phyloP scores from a whole-genome alignment of 2,329 filamentous ascomycete genomes.

The Fusarium xylarioides region DNA sequence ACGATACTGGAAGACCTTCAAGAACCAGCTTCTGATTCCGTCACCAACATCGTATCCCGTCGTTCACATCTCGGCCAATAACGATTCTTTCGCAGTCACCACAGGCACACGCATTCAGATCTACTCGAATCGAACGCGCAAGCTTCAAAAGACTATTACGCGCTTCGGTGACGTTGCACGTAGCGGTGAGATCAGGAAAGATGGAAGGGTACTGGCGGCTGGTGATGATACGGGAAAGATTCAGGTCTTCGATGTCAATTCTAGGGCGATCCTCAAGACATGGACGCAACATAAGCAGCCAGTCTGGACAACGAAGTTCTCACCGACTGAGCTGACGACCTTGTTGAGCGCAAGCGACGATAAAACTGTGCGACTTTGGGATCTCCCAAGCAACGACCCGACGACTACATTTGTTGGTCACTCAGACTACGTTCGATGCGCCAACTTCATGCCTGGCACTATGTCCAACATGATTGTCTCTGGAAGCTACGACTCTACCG shows the following conservation, averaged over 20 bases:
- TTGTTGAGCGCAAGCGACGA: slow-evolving; percentile 93
- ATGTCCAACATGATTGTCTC: slow-evolving; percentile 82
- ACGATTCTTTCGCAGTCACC: slow-evolving; percentile 90
- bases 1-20: slow-evolving; percentile 95
- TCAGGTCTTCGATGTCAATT: slow-evolving; percentile 92
- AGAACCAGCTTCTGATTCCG: slow-evolving; percentile 87
- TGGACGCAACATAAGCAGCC: slow-evolving; percentile 96
- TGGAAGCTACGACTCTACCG: slow-evolving; percentile 94
- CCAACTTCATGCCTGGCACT: slow-evolving; percentile 81
- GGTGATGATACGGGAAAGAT: slow-evolving; percentile 92
- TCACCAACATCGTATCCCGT: slow-evolving; percentile 90
- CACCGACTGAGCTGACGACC: slow-evolving; percentile 84
- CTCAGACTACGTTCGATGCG: slow-evolving; percentile 89
- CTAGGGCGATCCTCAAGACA: slow-evolving; percentile 91
- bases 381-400: slow-evolving; percentile 82
- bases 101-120: slow-evolving; percentile 93
- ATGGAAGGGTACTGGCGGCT: slow-evolving; percentile 88
- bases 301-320: slow-evolving; percentile 91
- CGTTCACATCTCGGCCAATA: slow-evolving; percentile 84
- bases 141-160: slow-evolving; percentile 92
- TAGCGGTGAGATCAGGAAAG: slow-evolving; percentile 85
- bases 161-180: slow-evolving; percentile 92
- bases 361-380: slow-evolving; percentile 92
- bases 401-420: slow-evolving; percentile 85
- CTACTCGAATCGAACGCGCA: slow-evolving; percentile 90